Evolutionary conservation across 1,139 yeast genomes (phyloP).

Genomic region (Ogataea hybrid): DNA sequence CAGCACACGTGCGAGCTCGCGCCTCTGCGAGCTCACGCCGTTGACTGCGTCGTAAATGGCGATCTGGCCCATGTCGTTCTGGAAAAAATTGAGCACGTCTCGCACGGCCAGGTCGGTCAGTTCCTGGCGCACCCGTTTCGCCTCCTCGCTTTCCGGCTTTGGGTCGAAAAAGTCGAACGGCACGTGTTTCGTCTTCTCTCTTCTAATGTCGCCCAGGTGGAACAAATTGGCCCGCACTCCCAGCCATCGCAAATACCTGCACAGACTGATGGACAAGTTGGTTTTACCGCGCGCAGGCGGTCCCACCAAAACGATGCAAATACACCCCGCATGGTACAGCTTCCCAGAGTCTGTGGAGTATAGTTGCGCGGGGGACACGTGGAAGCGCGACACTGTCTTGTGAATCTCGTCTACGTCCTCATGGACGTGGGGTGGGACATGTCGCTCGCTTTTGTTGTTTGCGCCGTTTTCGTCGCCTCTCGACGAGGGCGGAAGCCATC

Average conservation of each 20-base stretch:
- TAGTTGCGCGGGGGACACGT: conserved; percentile 79
- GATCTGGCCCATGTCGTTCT: conserved; percentile 79
- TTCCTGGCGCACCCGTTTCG: conserved; percentile 53
- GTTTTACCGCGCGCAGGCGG: conserved; percentile 97
- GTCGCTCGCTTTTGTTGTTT: conserved; percentile 7
- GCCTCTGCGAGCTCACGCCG: conserved; percentile 69
- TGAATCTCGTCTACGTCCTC: conserved; percentile 51
- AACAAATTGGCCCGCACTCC: conserved; percentile 92
- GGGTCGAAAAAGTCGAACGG: conserved; percentile 74
- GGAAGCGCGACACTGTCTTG: conserved; percentile 46
- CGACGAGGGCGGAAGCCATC: conserved; percentile 37
- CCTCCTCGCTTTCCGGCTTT: conserved; percentile 52
- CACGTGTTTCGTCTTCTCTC: conserved; percentile 54
- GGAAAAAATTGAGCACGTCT: conserved; percentile 72
- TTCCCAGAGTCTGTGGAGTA: conserved; percentile 89
- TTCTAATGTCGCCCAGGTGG: conserved; percentile 90
- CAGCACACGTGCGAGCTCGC: conserved; percentile 54
- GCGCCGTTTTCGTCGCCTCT: not conserved
- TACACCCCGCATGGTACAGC: conserved; percentile 92
- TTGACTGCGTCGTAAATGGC: conserved; percentile 97
- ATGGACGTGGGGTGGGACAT: conserved; percentile 8
- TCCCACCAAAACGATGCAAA: conserved; percentile 87
- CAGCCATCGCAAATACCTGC: conserved; percentile 89
- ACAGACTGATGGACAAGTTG: conserved; percentile 84
- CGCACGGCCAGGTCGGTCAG: conserved; percentile 63